These are phyloP conservation scores for Pythium phragmitis DNA, from an alignment of 352 stramenopile species.

Conservation along the genomic window DNA sequence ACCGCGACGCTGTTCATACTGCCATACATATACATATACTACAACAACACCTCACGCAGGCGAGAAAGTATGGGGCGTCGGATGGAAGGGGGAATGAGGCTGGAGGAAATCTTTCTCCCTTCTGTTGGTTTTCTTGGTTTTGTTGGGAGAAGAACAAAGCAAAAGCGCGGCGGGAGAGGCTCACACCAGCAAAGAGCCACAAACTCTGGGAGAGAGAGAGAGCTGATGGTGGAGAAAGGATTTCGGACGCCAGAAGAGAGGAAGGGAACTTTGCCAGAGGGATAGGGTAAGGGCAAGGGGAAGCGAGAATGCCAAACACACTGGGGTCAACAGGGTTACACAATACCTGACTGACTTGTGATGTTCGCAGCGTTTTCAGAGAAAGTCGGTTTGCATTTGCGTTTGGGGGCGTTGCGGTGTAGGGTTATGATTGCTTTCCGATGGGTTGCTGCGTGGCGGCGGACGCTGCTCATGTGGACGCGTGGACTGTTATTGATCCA, in stretches of 20 bases:
- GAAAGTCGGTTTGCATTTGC: conserved; percentile 13
- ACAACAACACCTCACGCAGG: background rate
- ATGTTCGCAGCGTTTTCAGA: background rate
- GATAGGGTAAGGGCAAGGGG: conserved; percentile 15
- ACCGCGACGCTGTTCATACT: conserved; percentile 30
- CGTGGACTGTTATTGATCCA: too few species aligned
- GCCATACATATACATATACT: conserved; percentile 26
- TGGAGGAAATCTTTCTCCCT: conserved; percentile 11
- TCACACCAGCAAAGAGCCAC: background rate
- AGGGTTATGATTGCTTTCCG: background rate
- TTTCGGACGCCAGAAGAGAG: background rate
- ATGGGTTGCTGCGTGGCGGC: too few species aligned
- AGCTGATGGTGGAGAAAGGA: conserved; percentile 12
- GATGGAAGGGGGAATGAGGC: conserved; percentile 1
- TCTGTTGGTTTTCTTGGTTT: conserved; percentile 1
- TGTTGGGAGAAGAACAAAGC: background rate
- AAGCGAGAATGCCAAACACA: background rate
- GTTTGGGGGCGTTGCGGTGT: conserved; percentile 1
- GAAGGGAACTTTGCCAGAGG: conserved; percentile 8
- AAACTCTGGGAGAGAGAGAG: conserved; percentile 4
- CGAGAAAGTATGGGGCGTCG: background rate
- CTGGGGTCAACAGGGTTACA: background rate
- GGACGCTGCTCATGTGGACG: too few species aligned
- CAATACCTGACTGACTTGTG: background rate
- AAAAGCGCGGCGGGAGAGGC: conserved; percentile 10